Conservation (phyloP, 1,284 basidiomycete species). For the Neonothopanus nambi region DNA sequence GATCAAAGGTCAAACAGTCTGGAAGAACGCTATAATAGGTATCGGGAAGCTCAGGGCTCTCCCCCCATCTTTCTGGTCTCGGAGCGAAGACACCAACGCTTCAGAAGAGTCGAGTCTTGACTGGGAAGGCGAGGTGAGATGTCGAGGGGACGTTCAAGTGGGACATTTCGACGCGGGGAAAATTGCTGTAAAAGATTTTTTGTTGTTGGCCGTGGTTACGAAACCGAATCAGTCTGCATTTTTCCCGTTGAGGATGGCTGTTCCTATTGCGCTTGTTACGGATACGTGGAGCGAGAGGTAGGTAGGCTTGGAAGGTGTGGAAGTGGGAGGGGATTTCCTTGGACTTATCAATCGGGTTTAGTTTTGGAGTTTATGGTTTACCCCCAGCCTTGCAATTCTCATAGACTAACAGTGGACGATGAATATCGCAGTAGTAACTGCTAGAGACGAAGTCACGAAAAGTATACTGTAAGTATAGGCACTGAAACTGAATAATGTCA, state of each 20-base stretch:
- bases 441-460: no score
- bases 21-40: conserved; percentile 16
- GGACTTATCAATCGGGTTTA: no score
- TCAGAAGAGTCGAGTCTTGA: conserved; percentile 3
- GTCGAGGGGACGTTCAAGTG: not conserved
- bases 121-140: conserved; percentile 11
- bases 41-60: conserved; percentile 17
- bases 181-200: conserved; percentile 11
- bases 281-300: conserved; percentile 13
- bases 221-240: conserved; percentile 5
- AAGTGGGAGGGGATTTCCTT: no score
- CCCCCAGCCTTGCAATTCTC: no score
- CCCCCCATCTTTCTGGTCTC: conserved; percentile 15
- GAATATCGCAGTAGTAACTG: no score
- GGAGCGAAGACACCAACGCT: not conserved
- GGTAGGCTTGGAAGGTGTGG: no score
- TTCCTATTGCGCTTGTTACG: conserved; percentile 13
- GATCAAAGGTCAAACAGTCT: conserved; percentile 12
- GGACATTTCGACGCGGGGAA: conserved; percentile 13
- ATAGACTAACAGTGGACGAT: no score
- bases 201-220: conserved; percentile 4
- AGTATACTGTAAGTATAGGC: no score
- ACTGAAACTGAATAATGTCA: no score
- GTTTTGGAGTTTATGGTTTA: no score
- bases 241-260: conserved; percentile 10